Conservation (phyloP, 2,329 filamentous ascomycete species). For the Trichocomaceae sp. region DNA sequence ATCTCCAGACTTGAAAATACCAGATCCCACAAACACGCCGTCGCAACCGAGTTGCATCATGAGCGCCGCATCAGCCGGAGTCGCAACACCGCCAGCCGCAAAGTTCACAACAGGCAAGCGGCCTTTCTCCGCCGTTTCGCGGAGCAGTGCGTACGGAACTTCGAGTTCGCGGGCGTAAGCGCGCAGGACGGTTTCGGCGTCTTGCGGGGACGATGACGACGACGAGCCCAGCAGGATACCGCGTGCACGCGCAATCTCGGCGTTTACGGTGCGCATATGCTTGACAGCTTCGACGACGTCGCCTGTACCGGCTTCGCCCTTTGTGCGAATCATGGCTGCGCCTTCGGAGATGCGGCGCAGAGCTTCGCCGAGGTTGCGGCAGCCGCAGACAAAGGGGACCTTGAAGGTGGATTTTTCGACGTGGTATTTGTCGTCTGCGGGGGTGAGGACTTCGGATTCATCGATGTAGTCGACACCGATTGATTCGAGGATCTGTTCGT, state of each 20-base stretch:
- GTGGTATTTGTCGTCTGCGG: slow-evolving; percentile 83
- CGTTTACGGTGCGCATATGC: slow-evolving; percentile 87
- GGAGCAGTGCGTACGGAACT: slow-evolving; percentile 69
- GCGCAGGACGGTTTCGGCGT: slow-evolving; percentile 64
- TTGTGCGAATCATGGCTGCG: slow-evolving; percentile 97
- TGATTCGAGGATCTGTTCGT: slow-evolving; percentile 73
- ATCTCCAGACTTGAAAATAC: slow-evolving; percentile 96
- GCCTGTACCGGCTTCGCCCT: slow-evolving; percentile 94
- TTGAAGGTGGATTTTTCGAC: slow-evolving; percentile 80
- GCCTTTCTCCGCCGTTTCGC: slow-evolving; percentile 79
- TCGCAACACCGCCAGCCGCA: slow-evolving; percentile 98
- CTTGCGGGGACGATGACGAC: slow-evolving; percentile 17
- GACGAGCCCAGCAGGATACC: slow-evolving; percentile 41
- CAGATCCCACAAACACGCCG: slow-evolving; percentile 92
- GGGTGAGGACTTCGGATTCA: slow-evolving; percentile 94
- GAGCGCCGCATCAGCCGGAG: slow-evolving; percentile 89
- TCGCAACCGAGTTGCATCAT: slow-evolving; percentile 99
- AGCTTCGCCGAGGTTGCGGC: slow-evolving; percentile 88
- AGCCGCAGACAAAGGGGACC: slow-evolving; percentile 92
- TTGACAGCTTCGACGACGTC: slow-evolving; percentile 95
- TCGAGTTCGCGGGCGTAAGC: slow-evolving; percentile 75
- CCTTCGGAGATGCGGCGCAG: slow-evolving; percentile 85
- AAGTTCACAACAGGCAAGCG: slow-evolving; percentile 95
- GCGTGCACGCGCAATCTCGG: slow-evolving; percentile 68
- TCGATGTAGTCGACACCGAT: slow-evolving; percentile 97